Evolutionary conservation across 805 yeast species (phyloP), one percentile per base, ranked within the genome.

Genomic region (Candida fluviatilis): DNA sequence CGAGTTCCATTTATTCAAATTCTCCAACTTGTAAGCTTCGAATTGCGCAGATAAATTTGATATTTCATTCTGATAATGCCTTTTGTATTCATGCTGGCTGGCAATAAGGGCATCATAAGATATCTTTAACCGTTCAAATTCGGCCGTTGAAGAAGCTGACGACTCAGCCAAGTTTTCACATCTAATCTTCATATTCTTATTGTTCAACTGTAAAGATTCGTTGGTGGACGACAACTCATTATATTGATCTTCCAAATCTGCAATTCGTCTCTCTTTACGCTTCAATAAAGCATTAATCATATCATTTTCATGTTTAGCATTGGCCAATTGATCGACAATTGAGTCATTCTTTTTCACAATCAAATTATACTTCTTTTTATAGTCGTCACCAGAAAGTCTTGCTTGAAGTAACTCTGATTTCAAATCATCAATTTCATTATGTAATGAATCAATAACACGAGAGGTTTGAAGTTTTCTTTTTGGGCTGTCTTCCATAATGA

Each of bases 251-350:
- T 87, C 95, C 49, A 85, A 60, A 47, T 83, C 91, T 21, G 64
- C 51, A 18, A 84, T 73, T 37, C 86, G 66, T 36, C 90, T 69
- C 49, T 84, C 88, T 50, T 84, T 84, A 37, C 95, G 66, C 44
- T 74, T 77, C 41, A 86, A 60, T 45, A 84, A 62, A 1, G 88
- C 78, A 50, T 75, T 81, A 31, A 83, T 68, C 65, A 82, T 82
- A 46, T 84, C 89, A 49, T 82, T 82, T 51, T 87, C 91, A 55
- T 84, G 90, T 57, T 82, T 82, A 27, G 84, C 66, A 45, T 80
- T 80, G 21, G 87, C 78, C 43, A 81, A 58, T 57, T 80, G 84
- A 49, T 81, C 87, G 25, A 78, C 70, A 37, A 75, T 63, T 39
- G 72, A 64, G 47, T 75, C 80, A 49, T 80, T 64, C 58, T 76